Percentiles rank a stretch among this genome's conserved stretches.
Conservation (phyloP, 2,329 filamentous ascomycete species). For the Phaeosphaeriaceae sp. region DNA sequence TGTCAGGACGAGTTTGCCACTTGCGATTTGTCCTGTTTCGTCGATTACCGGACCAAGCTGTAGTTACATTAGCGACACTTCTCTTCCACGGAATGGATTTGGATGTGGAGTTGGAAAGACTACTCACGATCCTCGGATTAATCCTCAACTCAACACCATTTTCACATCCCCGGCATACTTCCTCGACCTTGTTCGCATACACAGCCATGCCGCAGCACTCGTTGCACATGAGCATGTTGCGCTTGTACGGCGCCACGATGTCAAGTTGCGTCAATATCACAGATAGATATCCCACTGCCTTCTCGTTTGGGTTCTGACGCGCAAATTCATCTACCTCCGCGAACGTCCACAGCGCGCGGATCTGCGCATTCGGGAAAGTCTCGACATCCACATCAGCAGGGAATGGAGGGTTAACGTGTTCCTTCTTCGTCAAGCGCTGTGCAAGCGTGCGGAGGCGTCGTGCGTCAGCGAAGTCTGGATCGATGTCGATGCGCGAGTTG, state of each 20-base stretch:
- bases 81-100: neutral
- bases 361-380: constrained; percentile 25
- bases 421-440: constrained; percentile 55
- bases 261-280: constrained; percentile 53
- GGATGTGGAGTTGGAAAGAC: neutral
- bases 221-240: constrained; percentile 54
- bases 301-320: constrained; percentile 36
- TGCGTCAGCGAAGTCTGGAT: constrained; percentile 62
- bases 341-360: constrained; percentile 52
- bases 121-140: constrained; percentile 51
- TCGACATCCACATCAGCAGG: constrained; percentile 42
- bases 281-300: constrained; percentile 54
- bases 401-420: constrained; percentile 60
- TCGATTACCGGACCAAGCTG: constrained; percentile 56
- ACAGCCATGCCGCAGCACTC: constrained; percentile 62
- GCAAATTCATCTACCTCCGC: constrained; percentile 54
- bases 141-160: constrained; percentile 44
- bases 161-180: constrained; percentile 52
- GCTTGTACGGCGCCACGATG: constrained; percentile 48
- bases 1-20: constrained; percentile 63
- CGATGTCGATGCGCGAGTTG: constrained; percentile 61
- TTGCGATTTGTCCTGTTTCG: constrained; percentile 62
- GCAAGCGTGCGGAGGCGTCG: constrained; percentile 61
- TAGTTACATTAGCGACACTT: neutral
- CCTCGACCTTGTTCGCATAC: constrained; percentile 58